A percentile compares a stretch with the other conserved stretches of the same genome.
phyloP scores from a whole-genome alignment of 2,329 filamentous ascomycete species.

The Penicillium sclerotiorum region DNA sequence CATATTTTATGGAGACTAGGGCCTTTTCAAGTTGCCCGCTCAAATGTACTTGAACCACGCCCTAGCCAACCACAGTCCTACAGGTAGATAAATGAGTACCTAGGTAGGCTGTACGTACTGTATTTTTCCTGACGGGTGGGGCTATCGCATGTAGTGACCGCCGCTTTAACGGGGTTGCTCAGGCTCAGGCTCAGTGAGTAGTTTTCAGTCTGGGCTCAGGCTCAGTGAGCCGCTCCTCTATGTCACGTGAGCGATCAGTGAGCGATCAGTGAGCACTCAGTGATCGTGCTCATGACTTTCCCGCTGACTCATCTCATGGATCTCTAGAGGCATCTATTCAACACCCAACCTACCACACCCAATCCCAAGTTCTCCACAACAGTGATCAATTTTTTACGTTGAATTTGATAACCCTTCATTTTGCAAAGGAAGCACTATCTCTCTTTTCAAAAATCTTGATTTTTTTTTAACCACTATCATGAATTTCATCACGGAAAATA shows the following conservation, averaged over 20 bases:
- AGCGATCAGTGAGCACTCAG: constrained; percentile 6
- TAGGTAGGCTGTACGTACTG: not conserved
- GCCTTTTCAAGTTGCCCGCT: too few species aligned
- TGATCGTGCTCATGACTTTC: constrained; percentile 10
- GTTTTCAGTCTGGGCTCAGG: constrained; percentile 15
- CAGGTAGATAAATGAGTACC: too few species aligned
- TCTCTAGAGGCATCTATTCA: constrained; percentile 15
- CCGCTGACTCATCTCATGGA: constrained; percentile 10
- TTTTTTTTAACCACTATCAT: not conserved
- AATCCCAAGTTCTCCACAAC: constrained; percentile 14
- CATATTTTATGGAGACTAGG: too few species aligned
- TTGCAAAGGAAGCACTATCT: not conserved
- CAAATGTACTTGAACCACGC: too few species aligned
- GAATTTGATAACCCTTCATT: constrained; percentile 13
- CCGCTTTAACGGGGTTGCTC: constrained; percentile 18
- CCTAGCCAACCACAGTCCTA: too few species aligned
- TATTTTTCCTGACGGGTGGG: constrained; percentile 2
- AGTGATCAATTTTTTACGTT: constrained; percentile 5
- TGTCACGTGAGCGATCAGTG: constrained; percentile 9
- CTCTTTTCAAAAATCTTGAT: not conserved
- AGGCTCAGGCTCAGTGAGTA: constrained; percentile 18
- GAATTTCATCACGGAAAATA: not conserved
- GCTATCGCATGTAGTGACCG: constrained; percentile 16
- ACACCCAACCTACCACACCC: constrained; percentile 14
- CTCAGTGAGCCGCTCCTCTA: constrained; percentile 8